Conservation (phyloP, 352 stramenopile genomes). For the Albugo laibachii region DNA sequence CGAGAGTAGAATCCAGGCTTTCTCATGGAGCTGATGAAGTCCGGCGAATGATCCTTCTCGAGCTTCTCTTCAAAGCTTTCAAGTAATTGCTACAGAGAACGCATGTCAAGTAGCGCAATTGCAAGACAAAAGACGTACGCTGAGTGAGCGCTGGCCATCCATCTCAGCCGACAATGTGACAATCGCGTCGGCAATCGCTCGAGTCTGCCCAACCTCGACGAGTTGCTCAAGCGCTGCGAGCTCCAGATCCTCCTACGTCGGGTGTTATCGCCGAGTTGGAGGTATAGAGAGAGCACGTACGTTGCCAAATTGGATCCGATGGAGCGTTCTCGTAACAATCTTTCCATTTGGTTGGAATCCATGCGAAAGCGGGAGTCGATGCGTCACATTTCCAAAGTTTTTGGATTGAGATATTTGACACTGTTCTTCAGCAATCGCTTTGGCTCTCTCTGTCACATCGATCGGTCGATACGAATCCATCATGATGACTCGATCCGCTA, state of each 20-base stretch:
- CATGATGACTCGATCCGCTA: conserved; percentile 91
- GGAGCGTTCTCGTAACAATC: conserved; percentile 43
- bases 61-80: conserved; percentile 43
- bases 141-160: conserved; percentile 34
- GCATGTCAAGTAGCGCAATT: background rate
- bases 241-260: conserved; percentile 54
- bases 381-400: conserved; percentile 24
- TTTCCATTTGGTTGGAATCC: conserved; percentile 56
- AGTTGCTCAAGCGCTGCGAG: conserved; percentile 75
- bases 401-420: conserved; percentile 27
- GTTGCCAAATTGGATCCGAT: conserved; percentile 76
- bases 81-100: conserved; percentile 27
- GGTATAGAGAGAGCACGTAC: conserved; percentile 9
- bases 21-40: conserved; percentile 25
- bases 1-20: conserved; percentile 59
- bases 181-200: conserved; percentile 55
- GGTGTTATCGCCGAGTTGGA: background rate
- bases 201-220: conserved; percentile 75
- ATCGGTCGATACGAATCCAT: conserved; percentile 90
- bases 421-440: conserved; percentile 59
- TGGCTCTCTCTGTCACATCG: conserved; percentile 83
- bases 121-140: conserved; percentile 10
- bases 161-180: conserved; percentile 28
- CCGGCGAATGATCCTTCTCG: conserved; percentile 33
- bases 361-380: conserved; percentile 25